Evolutionary conservation across 2,329 filamentous ascomycete species (phyloP), one percentile per base, ranked within the genome.

Genomic region (Aspergillus flavus): DNA sequence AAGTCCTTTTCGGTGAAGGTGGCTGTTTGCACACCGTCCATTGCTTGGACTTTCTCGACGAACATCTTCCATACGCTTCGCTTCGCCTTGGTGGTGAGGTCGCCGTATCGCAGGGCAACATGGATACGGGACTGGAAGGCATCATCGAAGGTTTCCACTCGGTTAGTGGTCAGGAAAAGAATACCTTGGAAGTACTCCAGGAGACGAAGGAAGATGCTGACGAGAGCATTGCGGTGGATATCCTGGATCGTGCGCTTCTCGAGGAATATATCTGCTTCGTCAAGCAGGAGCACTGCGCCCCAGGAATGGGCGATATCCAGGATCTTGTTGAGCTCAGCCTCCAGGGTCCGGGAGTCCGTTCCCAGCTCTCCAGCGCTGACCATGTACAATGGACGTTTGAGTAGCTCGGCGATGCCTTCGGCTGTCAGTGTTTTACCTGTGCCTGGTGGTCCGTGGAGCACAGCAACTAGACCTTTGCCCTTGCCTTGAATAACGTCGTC

Each of bases 111-210:
- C 10, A 97, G 82, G 0, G 92, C 91, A 70, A 96, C 89, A 75
- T 96, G 92, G 65, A 96, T 96, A 28, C 93, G 87, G 11, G 89
- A 92, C 74, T 95, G 91, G 82, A 96, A 96, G 0, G 93, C 93
- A 65, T 95, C 92, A 70, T 97, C 93, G 71, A 97, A 96, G 0
- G 91, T 94, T 81, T 89, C 80, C 1, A 96, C 92, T 1, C 93
- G 87, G 75, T 96, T 96, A 2, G 93, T 96, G 0, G 93, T 97
- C 30, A 97, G 79, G 81, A 97, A 96, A 5, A 96, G 77, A 59
- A 96, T 96, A 3, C 93, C 93, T 73, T 96, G 91, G 79, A 96
- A 96, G 76, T 96, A 97, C 77, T 97, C 94, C 0, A 97, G 83
- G 61, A 94, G 84, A 0, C 93, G 88, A 2, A 97, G 81, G 82